Base-by-base conservation (phyloP, 2,329 filamentous ascomycete genomes). In the Penicillium sp. region DNA sequence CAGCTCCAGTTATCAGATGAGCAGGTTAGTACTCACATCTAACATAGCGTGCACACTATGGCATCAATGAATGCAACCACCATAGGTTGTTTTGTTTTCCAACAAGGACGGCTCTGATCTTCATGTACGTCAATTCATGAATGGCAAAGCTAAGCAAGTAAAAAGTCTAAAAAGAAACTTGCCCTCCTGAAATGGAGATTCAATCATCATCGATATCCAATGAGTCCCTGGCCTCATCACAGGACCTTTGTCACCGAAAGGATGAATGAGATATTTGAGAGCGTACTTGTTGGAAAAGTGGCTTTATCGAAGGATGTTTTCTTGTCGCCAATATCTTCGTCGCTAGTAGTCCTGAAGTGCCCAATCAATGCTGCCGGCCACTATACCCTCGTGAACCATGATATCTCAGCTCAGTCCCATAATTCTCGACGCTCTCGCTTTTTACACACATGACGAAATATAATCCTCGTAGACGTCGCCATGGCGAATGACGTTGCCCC, bases 331-430 rank as follows among this genome's bases (percentile, higher is more conserved):
- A 38, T n/a, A 2, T 12, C 16, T 3, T 38, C n/a, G 12, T 9
- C 24, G 21, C 9, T 13, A 8, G 68, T 54, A 34, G 70, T 65
- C 51, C 56, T 63, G 18, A 66, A 62, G 67, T 49, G 74, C 71
- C 72, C 70, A 76, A 57, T 76, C 71, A 47, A 76, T 60, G 21
- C 76, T 58, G 0, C 49, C 65, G 26, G 55, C 50, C 8, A 68
- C 54, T 33, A 53, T 23, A 15, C 54, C 62, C 31, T 56, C 23
- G 16, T 54, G 51, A n/a, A 69, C 53, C n/a, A 71, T 57, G 52
- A 71, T 66, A 43, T 3, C 3, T 21, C 18, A 21, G 18, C 2
- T 21, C 18, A 18, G 2, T 55, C 58, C 58, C 54, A 62, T 26
- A 24, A 34, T 16, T 21, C 47, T 26, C 47, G 28, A 62, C 49